These are phyloP conservation scores for Penicillium sp. DNA, from an alignment of 2,329 filamentous ascomycete genomes.

Conservation along the genomic window DNA sequence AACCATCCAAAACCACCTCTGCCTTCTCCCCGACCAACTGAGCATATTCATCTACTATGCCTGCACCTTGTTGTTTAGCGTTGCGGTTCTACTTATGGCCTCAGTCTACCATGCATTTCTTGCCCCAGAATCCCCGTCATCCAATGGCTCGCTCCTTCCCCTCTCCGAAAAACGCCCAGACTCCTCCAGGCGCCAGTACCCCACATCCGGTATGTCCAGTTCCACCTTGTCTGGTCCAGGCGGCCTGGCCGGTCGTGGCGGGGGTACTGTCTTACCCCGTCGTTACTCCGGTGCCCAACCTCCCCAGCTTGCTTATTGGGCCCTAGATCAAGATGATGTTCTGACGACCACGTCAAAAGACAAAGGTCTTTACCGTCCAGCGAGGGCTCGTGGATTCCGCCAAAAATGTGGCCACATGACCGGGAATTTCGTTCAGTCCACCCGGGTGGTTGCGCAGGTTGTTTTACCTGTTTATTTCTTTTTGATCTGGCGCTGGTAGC, in stretches of 20 bases:
- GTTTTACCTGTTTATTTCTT: conserved; percentile 66
- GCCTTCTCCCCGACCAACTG: conserved; percentile 85
- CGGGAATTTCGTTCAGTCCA: conserved; percentile 62
- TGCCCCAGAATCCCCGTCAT: conserved; percentile 11
- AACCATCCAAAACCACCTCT: conserved; percentile 86
- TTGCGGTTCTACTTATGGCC: conserved; percentile 49
- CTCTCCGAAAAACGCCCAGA: conserved; percentile 29
- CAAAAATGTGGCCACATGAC: conserved; percentile 45
- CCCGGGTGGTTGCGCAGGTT: conserved; percentile 65
- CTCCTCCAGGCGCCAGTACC: conserved; percentile 22
- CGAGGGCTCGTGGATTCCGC: conserved; percentile 28
- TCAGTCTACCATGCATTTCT: conserved; percentile 38
- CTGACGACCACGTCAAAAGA: conserved; percentile 26
- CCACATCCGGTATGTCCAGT: conserved; percentile 35
- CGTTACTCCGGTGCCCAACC: conserved; percentile 18
- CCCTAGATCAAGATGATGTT: conserved; percentile 23
- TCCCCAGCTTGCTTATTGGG: conserved; percentile 24
- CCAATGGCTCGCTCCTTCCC: conserved; percentile 27
- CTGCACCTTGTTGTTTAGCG: conserved; percentile 58
- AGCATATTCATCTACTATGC: conserved; percentile 79
- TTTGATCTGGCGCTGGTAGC: conserved; percentile 63
- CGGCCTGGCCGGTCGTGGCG: conserved; percentile 31
- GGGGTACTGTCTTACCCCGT: conserved; percentile 21
- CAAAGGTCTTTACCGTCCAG: conserved; percentile 25
- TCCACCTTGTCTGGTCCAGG: conserved; percentile 28